These are phyloP conservation scores for Hawksworthiomyces lignivorus DNA, from an alignment of 2,329 filamentous ascomycete genomes.

Conservation along the genomic window DNA sequence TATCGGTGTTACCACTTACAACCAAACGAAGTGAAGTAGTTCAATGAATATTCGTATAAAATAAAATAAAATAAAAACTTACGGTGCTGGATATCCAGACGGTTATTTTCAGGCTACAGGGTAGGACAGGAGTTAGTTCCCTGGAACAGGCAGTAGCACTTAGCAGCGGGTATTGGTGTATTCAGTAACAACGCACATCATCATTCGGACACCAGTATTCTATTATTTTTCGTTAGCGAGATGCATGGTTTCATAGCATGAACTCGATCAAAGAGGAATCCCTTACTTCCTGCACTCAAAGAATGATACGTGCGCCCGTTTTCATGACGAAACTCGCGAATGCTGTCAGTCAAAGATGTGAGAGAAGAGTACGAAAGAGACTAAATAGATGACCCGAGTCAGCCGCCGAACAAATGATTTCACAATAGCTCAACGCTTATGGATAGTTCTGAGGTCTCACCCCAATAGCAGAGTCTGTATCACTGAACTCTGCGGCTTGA, in stretches of 20 bases:
- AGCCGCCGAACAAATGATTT: no score
- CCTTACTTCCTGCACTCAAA: conserved; percentile 11
- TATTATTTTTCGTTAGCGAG: no score
- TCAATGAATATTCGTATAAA: no score
- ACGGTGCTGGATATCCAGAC: conserved; percentile 13
- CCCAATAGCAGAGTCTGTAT: conserved; percentile 9
- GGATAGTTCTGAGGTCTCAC: neutral
- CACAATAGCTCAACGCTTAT: no score
- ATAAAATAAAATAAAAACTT: no score
- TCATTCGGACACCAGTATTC: conserved; percentile 15
- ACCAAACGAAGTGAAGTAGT: no score
- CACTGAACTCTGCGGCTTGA: conserved; percentile 3
- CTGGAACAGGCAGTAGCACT: no score
- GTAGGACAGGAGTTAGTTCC: no score
- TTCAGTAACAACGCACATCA: no score
- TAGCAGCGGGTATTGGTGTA: no score
- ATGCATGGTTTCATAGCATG: no score
- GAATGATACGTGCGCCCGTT: conserved; percentile 14
- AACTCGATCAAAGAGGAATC: no score
- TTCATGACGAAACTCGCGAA: conserved; percentile 11
- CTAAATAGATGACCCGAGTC: neutral
- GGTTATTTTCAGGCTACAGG: conserved; percentile 12
- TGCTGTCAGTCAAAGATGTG: conserved; percentile 10
- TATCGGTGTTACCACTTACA: neutral
- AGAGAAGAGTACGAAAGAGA: conserved; percentile 5